phyloP scores from a whole-genome alignment of 2,329 filamentous ascomycete genomes.

The Phyllosticta ampelicida region DNA sequence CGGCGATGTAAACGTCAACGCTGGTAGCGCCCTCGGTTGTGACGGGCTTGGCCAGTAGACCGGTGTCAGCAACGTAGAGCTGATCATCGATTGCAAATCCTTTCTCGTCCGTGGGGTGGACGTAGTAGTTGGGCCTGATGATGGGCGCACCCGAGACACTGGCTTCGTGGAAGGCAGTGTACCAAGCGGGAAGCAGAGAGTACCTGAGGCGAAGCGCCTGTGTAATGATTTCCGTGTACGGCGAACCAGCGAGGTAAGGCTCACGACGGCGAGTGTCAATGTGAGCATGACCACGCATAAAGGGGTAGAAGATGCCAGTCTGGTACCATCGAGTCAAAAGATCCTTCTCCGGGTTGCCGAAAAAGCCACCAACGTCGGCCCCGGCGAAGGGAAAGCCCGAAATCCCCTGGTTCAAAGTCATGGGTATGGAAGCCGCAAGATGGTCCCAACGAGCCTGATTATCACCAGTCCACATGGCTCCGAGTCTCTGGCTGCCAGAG shows the following conservation, averaged over 20 bases:
- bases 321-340: constrained; percentile 94
- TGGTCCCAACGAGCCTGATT: constrained; percentile 92
- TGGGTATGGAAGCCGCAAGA: constrained; percentile 78
- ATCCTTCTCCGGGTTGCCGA: constrained; percentile 90
- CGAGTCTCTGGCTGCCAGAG: constrained; percentile 76
- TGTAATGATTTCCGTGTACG: constrained; percentile 76
- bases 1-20: constrained; percentile 76
- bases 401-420: constrained; percentile 88
- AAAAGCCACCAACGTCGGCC: constrained; percentile 95
- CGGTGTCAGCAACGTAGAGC: constrained; percentile 79
- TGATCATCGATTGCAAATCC: constrained; percentile 91
- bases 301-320: constrained; percentile 91
- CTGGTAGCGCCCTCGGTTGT: constrained; percentile 63
- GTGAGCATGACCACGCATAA: constrained; percentile 94
- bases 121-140: constrained; percentile 84
- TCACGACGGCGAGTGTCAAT: constrained; percentile 92
- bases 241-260: constrained; percentile 77
- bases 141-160: constrained; percentile 76
- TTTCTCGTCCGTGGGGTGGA: constrained; percentile 72
- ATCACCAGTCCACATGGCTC: constrained; percentile 98
- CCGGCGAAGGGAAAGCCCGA: constrained; percentile 89
- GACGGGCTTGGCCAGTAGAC: constrained; percentile 86
- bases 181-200: constrained; percentile 83
- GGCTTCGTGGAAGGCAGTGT: constrained; percentile 90
- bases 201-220: constrained; percentile 83